Evolutionary conservation across 2,329 filamentous ascomycete genomes (phyloP), one percentile per base, ranked within the genome.

Genomic region (Trichophyton simii): DNA sequence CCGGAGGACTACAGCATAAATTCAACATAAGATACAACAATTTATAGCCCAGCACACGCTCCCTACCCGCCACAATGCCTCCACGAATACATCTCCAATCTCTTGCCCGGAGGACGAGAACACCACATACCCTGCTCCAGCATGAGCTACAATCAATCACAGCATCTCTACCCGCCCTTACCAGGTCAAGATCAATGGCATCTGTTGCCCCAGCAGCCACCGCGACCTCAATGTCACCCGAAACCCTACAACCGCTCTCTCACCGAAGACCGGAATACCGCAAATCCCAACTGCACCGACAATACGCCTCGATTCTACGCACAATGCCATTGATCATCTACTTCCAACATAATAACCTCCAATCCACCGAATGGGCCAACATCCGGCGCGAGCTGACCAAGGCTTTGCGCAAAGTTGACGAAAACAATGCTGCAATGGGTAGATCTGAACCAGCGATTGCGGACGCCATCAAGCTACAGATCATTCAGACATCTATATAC

Each of bases 401-500:
- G 25, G 85, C 85, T 0, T 71, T 89, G 61, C 72, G 73, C 36
- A 87, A 85, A 67, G 78, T 87, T 2, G 88, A 92, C 64, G 76
- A 78, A 77, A 84, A 84, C 77, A 85, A 86, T 70, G 77, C 88
- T 62, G 83, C 83, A 1, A 76, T 78, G 8, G 74, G 76, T 4
- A 72, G 77, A 28, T 72, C 69, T 0, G 67, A 72, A 38, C 69
- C 73, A 20, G 64, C 71, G 0, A 71, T 89, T 38, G 80, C 82
- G n/a, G 75, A 82, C 1, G 76, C 79, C 44, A 81, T 94, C 66
- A 87, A 89, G 74, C 72, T 97, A 28, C 87, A 95, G 72, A 88
- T 95, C 28, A 79, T 99, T 61, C 87, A 94, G 71, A 94, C 89
- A 13, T 88, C 89, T 70, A 95, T 99, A 70, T 89, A 99, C 72